Base-by-base conservation (phyloP, 2,329 filamentous ascomycete species). In the Ophiosphaerella herpotricha region DNA sequence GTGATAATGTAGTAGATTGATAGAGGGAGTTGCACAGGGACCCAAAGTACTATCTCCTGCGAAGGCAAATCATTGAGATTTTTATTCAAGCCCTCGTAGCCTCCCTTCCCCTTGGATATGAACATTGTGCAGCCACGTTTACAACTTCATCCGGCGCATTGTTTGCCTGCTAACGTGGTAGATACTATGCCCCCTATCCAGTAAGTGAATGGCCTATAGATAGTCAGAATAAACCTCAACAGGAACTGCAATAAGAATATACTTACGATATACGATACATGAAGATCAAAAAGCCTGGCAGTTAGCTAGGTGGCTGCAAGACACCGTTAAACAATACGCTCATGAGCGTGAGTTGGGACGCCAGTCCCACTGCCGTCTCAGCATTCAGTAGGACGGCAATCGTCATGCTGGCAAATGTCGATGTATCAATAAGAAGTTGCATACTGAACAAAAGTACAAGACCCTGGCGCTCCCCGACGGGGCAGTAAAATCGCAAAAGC, bases 231-330 rank as follows among this genome's bases (percentile, higher is more conserved):
- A 29, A 8, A 11, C 11, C 26, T 29, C 7, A 29, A 11, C 11
- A 8, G 7, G 26, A 11, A 8, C 2, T 3, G 6, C 7, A 29
- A 7, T 29, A 29, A 29, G 13, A 18, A 12, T 33, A 18, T 6
- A 42, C 39, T 33, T 42, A 42, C 0, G 81, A 85, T 9, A 84
- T 77, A 23, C 83, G 80, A 70, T 90, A 88, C 87, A 90, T 90
- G 75, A 89, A 90, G 53, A 84, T 84, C 88, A 88, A 91, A 75
- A 91, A 91, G 0, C 83, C 79, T 0, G 88, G 87, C 1, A 91
- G 77, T 0, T 79, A 77, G 3, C 64, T 52, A 0, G 85, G 82
- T 0, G 79, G 71, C 52, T 86, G 83, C 46, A 90, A 74, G 3
- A 90, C 86, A 66, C 86, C 78, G 58, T 77, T 64, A 54, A 69